Evolutionary conservation across 495 filamentous ascomycete species (phyloP), one percentile per base, ranked within the genome.

Genomic region (Penicillium ochrochloron): DNA sequence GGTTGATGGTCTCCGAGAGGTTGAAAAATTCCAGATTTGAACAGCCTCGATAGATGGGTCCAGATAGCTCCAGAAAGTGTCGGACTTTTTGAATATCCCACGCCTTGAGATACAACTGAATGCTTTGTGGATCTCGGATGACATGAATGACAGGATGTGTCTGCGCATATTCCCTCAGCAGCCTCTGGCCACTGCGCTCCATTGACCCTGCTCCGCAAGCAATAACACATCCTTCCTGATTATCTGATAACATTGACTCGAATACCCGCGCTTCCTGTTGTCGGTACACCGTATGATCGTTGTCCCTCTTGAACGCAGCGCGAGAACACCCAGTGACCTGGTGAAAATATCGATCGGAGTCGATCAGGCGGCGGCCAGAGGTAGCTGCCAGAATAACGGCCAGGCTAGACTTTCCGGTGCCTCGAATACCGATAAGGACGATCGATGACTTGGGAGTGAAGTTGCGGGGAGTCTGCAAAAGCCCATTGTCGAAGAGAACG

Each of bases 11-110:
- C 61, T 77, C 70, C 4, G 76, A 76, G n/a, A 92, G 73, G 67
- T 94, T 94, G 78, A 89, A 93, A 66, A 89, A 93, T 70, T 92
- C 90, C 35, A 90, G 78, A 65, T 92, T 93, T 11, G 90, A 91
- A 73, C 88, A 92, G 21, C 75, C 75, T 60, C 84, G 79, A 69
- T 78, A 89, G 62, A 81, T 87, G 68, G 73, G 76, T 63, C 73
- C 84, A 51, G 78, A 86, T 39, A 83, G 70, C 29, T 83, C 79
- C 29, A 85, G 77, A 66, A 79, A 87, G 57, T 80, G 86, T 61
- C 78, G 72, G 6, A 85, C 77, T 65, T 82, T 88, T 37, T 80
- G 78, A 31, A 77, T 81, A 60, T 90, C 83, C 57, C 79, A 80
- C 2, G 84, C 80, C 52, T 88, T 83, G 31, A 93, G 73, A 57